Base-by-base conservation (phyloP, 2,329 filamentous ascomycete species). In the Fusarium sp. region DNA sequence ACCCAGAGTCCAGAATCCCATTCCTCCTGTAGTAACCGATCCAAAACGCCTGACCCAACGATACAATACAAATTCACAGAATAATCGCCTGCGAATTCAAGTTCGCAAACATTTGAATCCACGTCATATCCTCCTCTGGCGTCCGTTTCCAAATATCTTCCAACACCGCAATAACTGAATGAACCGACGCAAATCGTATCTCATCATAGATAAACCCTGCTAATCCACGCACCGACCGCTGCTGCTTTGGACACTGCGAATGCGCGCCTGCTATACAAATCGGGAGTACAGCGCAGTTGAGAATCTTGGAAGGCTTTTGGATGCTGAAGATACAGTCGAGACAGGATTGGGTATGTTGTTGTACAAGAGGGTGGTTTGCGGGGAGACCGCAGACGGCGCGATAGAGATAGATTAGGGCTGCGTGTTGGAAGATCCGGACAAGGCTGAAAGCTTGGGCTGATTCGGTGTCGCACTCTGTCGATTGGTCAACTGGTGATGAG, bases 391-490 rank as follows among this genome's bases (percentile, higher is more conserved):
- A 81, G 5, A 83, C 70, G 18, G 79, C 80, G 35, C 81, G 73
- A 51, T 82, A 83, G 2, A 82, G 70, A 55, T 80, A 82, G 9
- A 83, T 78, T 8, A 81, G 76, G 0, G 79, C 80, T 0, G 79
- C 72, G 29, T 80, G 78, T 17, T 80, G 78, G 45, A 82, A 83
- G 2, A 80, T 75, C 0, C 76, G 71, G 51, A 80, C 80, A 2
- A 80, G 74, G 0, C 74, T 73, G n/a, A 76, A 76, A 0, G 78
- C 74, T 37, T 78, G 74, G 6, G 75, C 76, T 0, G 71, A 73
- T n/a, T 78, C 73, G 5, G 73, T 61, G n/a, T 76, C 74, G 14
- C 52, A 47, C 6, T 71, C 60, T 2, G 47, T n/a, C 0, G 57
- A n/a, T 1, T 35, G 58, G 13, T 42, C 58, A n/a, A 52, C 11